Conservation (phyloP, 805 yeast genomes). For the Metschnikowia anglica region DNA sequence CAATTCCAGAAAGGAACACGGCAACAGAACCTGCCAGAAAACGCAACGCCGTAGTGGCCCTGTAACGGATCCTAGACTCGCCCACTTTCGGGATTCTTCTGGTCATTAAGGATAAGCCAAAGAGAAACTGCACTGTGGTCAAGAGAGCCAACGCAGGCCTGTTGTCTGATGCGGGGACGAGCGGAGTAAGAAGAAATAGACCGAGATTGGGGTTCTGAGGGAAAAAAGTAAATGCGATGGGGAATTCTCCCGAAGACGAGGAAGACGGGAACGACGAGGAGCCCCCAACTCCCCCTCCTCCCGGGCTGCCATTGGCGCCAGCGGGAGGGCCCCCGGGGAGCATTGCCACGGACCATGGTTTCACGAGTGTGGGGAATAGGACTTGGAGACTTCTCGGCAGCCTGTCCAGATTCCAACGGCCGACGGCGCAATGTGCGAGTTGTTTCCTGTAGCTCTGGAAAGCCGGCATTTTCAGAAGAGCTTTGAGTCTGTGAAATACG, state of each 20-base stretch:
- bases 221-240: conserved; percentile 4
- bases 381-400: no score
- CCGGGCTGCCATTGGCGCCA: background rate
- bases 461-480: no score
- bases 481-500: no score
- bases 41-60: conserved; percentile 10
- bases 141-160: conserved; percentile 51
- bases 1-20: conserved; percentile 56
- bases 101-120: conserved; percentile 38
- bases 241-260: background rate
- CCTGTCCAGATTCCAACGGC: no score
- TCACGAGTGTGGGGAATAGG: no score
- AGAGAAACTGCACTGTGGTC: conserved; percentile 50
- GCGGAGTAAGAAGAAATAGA: conserved; percentile 63
- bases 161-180: conserved; percentile 72
- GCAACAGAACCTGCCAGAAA: conserved; percentile 30
- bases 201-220: conserved; percentile 55
- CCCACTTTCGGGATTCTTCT: conserved; percentile 15
- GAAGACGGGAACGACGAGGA: conserved; percentile 2
- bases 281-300: background rate
- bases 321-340: no score
- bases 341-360: no score
- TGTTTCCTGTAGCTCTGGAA: no score
- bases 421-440: no score
- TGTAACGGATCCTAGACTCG: conserved; percentile 13